phyloP scores from a whole-genome alignment of 2,329 filamentous ascomycete species.

The Aspergillus thermomutatus region DNA sequence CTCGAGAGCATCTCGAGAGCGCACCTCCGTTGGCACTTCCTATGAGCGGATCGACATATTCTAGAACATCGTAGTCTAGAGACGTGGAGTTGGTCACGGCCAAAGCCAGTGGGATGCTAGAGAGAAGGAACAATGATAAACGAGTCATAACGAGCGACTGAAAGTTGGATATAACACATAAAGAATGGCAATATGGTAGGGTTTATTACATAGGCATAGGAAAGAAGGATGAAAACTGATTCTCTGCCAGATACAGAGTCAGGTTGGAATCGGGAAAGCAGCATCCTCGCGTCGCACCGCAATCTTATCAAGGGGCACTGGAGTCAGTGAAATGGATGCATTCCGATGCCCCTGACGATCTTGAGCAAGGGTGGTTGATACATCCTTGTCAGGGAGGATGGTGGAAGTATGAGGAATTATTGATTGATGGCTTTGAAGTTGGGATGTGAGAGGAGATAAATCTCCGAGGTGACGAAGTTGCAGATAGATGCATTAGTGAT shows the following conservation, averaged over 20 bases:
- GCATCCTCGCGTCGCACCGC: background rate
- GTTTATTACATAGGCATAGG: background rate
- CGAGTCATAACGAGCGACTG: background rate
- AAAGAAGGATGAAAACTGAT: background rate
- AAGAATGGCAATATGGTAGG: background rate
- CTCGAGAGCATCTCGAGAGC: no score
- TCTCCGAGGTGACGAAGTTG: background rate
- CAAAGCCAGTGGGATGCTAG: slow-evolving; percentile 6
- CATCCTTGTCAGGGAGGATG: background rate
- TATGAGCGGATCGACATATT: slow-evolving; percentile 52
- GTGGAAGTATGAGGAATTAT: background rate
- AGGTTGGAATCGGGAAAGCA: background rate
- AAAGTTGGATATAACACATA: background rate
- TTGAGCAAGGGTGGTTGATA: background rate
- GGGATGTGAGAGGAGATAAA: background rate
- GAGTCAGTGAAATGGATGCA: background rate
- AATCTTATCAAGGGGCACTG: background rate
- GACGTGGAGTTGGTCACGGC: slow-evolving; percentile 10
- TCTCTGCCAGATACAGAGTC: background rate
- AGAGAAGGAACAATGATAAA: slow-evolving; percentile 2
- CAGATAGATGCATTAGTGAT: background rate
- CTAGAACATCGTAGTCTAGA: slow-evolving; percentile 39
- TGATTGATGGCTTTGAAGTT: background rate
- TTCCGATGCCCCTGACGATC: background rate
- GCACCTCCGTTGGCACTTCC: slow-evolving; percentile 50